Evolutionary conservation across 495 filamentous ascomycete species (phyloP), one percentile per base, ranked within the genome.

Genomic region (Neurospora sp.): DNA sequence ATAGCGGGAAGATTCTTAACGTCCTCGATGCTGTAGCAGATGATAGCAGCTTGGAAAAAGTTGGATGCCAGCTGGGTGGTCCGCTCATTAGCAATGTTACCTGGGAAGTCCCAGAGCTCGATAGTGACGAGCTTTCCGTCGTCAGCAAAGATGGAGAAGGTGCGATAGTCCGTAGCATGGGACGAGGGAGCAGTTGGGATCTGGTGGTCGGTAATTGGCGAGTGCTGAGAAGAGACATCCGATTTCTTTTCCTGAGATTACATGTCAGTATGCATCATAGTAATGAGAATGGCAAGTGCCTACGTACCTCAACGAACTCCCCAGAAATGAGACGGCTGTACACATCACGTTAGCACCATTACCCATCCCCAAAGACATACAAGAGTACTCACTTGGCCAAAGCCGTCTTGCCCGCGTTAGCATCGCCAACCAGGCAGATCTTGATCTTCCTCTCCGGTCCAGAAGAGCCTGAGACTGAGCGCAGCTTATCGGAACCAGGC

Each of bases 71-170:
- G 71, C 6, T 71, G 72, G 4, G 45, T 41, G 31, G 35, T 16
- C 9, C 40, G 39, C 12, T 72, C 44, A 41, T 45, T 41, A 31
- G 48, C 61, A 10, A 74, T 31, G 2, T 42, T 61, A 9, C 78
- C 78, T 3, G 78, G 79, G 68, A 80, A 75, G 68, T 80, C 80
- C 77, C 79, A 81, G 4, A 81, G 35, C 77, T 80, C 78, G 27
- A 80, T 68, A 7, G 65, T 71, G 12, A 78, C 68, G 37, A 74
- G 40, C 27, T 59, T 2, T 12, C 48, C 53, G 9, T 72, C 61
- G 61, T 75, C 71, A n/a, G 37, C n/a, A 44, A 61, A 9, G 8
- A 72, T 65, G 40, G 72, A 61, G n/a, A 79, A 48, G 5, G 48
- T 77, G 14, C 65, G 65, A 72, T 39, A 73, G 31, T 75, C 74